Base-by-base conservation (phyloP, 106 monocot species). In the Dendrobium nobile region DNA sequence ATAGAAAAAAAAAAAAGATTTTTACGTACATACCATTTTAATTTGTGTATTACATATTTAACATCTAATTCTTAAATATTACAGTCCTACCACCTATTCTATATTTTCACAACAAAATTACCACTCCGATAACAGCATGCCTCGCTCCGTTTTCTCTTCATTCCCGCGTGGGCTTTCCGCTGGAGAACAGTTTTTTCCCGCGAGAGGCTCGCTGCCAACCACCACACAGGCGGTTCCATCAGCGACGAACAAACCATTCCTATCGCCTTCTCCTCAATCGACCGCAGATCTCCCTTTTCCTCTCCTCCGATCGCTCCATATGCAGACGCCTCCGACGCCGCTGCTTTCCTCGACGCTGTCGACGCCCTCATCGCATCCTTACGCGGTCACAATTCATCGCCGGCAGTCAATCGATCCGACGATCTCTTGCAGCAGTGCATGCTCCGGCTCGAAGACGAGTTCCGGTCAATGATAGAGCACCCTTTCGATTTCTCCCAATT, bases 371-470 rank as follows among this genome's bases (percentile, higher is more conserved):
- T 98, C 55, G 68, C 79, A 55, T 41, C 82, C 16, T 45, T 82
- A 31, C 73, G 78, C 18, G 88, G 84, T 6, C 58, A 87, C 20
- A 80, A 85, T 11, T 79, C 82, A n/a, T 31, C 31, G 31, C 79
- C 73, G 2, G 19, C 84, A 4, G 42, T 92, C 72, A 86, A 92
- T 37, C 48, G 11, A 10, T 10, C 48, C 48, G 87, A 98, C 45
- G 88, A 91, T 22, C 89, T 98, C 51, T 81, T 98, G 61, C 87
- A 87, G 54, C 86, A 84, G 65, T 86, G 85, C 77, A 88, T 93
- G 87, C 56, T 88, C 31, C 92, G 94, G 20, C 85, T 98, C 18
- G 88, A 91, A 79, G 89, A 90, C 67, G 98, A 98, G 88, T 95
- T 98, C 86, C 84, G 87, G 7, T 54, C 83, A 27, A 82, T 98